Percentiles rank a stretch among this genome's conserved stretches.
These are phyloP conservation scores for Cercospora zeina DNA, from an alignment of 2,329 filamentous ascomycete genomes.

Conservation along the genomic window DNA sequence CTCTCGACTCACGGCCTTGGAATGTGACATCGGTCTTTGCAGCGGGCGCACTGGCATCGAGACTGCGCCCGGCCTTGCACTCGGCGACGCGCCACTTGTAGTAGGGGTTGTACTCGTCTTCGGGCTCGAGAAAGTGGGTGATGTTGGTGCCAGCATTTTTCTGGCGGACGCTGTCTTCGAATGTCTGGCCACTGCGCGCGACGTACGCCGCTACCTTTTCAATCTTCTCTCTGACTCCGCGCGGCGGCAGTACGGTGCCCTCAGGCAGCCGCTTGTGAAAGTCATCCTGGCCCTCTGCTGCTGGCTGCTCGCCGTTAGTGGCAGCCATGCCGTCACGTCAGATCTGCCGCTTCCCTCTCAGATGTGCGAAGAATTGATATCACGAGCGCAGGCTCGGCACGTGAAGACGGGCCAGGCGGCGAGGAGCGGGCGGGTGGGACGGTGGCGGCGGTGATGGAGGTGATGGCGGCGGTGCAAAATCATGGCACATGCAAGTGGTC, in stretches of 20 bases:
- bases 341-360: constrained; percentile 5
- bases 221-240: constrained; percentile 78
- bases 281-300: constrained; percentile 42
- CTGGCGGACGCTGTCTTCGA: constrained; percentile 81
- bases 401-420: background rate
- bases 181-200: constrained; percentile 63
- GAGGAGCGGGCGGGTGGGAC: background rate
- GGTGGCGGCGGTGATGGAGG: background rate
- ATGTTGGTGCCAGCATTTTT: constrained; percentile 85
- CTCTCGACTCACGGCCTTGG: constrained; percentile 66
- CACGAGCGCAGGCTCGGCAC: background rate
- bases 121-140: constrained; percentile 78
- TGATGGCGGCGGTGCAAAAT: background rate
- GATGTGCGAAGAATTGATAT: background rate
- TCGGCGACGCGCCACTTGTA: constrained; percentile 90
- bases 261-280: constrained; percentile 74
- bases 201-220: constrained; percentile 96
- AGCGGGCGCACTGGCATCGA: constrained; percentile 58
- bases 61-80: constrained; percentile 77
- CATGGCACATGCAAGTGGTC: background rate
- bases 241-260: constrained; percentile 81
- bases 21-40: constrained; percentile 40
- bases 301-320: constrained; percentile 33
- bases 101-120: constrained; percentile 82
- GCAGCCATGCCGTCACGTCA: constrained; percentile 33